Percentiles rank a stretch among this genome's conserved stretches.
These are phyloP conservation scores for Solanum arcanum DNA, from an alignment of 257 asterid genomes.

Conservation along the genomic window DNA sequence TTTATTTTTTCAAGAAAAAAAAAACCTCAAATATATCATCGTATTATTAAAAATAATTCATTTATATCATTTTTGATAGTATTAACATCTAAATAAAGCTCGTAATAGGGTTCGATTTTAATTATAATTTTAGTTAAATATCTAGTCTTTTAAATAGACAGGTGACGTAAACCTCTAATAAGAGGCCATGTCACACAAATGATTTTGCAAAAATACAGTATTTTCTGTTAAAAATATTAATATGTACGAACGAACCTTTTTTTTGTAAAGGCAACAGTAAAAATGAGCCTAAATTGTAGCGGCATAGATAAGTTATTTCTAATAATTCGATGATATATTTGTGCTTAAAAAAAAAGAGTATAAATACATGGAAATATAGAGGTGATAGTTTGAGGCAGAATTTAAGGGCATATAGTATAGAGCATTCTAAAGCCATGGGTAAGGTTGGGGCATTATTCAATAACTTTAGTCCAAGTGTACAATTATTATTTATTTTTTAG, in stretches of 20 bases:
- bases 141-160: not conserved
- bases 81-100: not conserved
- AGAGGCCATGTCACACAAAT: not conserved
- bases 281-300: no score
- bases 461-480: not conserved
- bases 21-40: no score
- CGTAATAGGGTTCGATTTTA: not conserved
- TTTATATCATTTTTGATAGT: no score
- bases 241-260: not conserved
- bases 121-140: not conserved
- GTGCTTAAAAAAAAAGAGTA: not conserved
- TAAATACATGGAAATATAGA: not conserved
- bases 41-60: no score
- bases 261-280: no score
- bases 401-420: no score
- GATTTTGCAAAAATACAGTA: not conserved
- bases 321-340: no score
- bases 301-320: not conserved
- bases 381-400: not conserved
- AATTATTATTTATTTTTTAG: no score
- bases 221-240: no score
- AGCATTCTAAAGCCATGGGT: no score
- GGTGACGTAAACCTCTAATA: not conserved
- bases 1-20: not conserved
- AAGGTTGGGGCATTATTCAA: not conserved